Conservation (phyloP, 495 filamentous ascomycete genomes). For the Talaromyces liani region DNA sequence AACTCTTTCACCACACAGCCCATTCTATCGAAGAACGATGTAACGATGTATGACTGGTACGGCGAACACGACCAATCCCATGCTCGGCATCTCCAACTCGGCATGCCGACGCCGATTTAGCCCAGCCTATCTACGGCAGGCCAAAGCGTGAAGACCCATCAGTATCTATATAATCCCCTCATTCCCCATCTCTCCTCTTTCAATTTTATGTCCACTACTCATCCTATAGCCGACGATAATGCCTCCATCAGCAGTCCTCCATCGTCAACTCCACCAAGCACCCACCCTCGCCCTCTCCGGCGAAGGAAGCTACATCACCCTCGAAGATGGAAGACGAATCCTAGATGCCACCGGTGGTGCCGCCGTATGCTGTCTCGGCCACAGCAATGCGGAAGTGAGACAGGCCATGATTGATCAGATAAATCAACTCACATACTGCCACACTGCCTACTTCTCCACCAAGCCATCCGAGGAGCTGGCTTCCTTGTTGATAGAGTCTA, state of each 20-base stretch:
- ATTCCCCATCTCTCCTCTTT: background rate
- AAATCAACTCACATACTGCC: constrained; percentile 42
- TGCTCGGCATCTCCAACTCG: constrained; percentile 22
- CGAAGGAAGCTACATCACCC: constrained; percentile 35
- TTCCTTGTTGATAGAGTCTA: constrained; percentile 34
- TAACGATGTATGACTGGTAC: background rate
- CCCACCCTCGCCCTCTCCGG: constrained; percentile 34
- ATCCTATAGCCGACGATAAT: background rate
- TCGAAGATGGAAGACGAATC: constrained; percentile 55
- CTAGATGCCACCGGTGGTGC: constrained; percentile 54
- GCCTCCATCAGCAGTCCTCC: constrained; percentile 30
- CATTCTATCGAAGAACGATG: background rate
- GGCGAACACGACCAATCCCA: constrained; percentile 18
- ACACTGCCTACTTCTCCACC: constrained; percentile 45
- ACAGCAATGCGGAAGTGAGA: constrained; percentile 36
- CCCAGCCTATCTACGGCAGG: background rate
- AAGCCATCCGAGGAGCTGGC: constrained; percentile 39
- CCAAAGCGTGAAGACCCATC: background rate
- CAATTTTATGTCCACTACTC: background rate
- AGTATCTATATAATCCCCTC: background rate
- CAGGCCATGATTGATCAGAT: constrained; percentile 44
- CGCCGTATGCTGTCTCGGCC: constrained; percentile 43
- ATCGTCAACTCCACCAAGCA: constrained; percentile 32
- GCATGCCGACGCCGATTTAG: constrained; percentile 20
- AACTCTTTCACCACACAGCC: too few relatives aligned